Conservation (phyloP, 2,329 filamentous ascomycete genomes). For the Hymenoscyphus fraxineus region DNA sequence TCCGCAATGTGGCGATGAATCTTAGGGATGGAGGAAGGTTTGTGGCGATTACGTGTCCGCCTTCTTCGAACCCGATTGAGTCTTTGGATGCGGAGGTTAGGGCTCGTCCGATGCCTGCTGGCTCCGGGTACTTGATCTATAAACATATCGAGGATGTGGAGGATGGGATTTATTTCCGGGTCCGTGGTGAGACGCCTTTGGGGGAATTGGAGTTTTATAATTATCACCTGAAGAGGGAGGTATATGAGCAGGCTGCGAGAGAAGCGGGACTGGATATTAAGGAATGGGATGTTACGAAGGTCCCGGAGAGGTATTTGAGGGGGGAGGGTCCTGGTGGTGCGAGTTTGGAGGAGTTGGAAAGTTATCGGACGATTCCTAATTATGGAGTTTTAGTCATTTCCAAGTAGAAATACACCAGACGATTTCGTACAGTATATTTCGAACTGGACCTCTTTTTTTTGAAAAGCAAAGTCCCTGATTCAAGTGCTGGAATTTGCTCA, state of each 20-base stretch:
- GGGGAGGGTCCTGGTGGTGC: background rate
- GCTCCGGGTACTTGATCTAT: background rate
- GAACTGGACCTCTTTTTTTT: too few relatives aligned
- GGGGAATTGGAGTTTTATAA: constrained; percentile 28
- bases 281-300: background rate
- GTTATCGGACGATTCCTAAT: background rate
- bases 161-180: background rate
- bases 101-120: background rate
- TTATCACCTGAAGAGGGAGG: constrained; percentile 31
- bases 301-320: background rate
- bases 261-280: constrained; percentile 27
- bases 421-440: too few relatives aligned
- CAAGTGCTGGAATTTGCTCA: too few relatives aligned
- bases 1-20: constrained; percentile 35
- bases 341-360: background rate
- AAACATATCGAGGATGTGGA: background rate
- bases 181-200: constrained; percentile 16
- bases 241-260: constrained; percentile 33
- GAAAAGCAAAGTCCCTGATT: too few relatives aligned
- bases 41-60: background rate
- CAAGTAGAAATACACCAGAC: background rate
- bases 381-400: background rate
- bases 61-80: background rate
- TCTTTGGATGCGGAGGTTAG: background rate
- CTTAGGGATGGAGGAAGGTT: constrained; percentile 32